Evolutionary conservation across 1,284 basidiomycete species (phyloP), one percentile per base, ranked within the genome.

Genomic region (Apiotrichum siamense): DNA sequence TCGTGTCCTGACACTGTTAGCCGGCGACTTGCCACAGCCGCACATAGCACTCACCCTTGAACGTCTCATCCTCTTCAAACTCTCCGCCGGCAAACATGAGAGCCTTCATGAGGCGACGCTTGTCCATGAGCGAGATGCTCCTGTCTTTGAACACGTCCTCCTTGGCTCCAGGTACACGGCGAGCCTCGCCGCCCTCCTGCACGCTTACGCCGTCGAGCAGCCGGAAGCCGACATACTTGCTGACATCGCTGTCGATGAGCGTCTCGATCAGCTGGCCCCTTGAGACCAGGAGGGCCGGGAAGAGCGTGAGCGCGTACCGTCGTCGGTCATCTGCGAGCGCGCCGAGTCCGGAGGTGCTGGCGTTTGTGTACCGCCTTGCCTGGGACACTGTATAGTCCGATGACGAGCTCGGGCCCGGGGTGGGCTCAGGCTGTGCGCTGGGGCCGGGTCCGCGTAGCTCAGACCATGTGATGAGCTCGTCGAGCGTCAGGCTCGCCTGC

Each of bases 101-200:
- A 61, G 96, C 89, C 58, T 93, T 89, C 88, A 97, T 97, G 33
- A 98, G 76, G 33, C 86, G 80, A 37, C 93, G 79, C 75, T 97
- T 98, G 55, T 94, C 89, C 31, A 93, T 71, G 7, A 97, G 78
- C 4, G 79, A 79, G 13, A 97, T 80, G 5, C 77, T 78, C 65
- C 84, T 84, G 72, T 83, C 85, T 74, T 87, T 91, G 80, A 98
- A 97, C 21, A 98, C 82, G 55, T 91, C 88, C 71, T 94, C 91
- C 70, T 97, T 97, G 75, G 83, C 88, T 25, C 85, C 83, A 0
- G 94, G 94, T 0, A 97, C 93, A 41, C 75, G 78, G 59, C 20
- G 25, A 23, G 18, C 13, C 75, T 37, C 59, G 40, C 43, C 45
- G 12, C 27, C 41, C 11, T 62, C 47, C 46, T 55, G 64, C 18